phyloP scores from a whole-genome alignment of 352 stramenopile genomes.

The Phytophthora colocasiae region DNA sequence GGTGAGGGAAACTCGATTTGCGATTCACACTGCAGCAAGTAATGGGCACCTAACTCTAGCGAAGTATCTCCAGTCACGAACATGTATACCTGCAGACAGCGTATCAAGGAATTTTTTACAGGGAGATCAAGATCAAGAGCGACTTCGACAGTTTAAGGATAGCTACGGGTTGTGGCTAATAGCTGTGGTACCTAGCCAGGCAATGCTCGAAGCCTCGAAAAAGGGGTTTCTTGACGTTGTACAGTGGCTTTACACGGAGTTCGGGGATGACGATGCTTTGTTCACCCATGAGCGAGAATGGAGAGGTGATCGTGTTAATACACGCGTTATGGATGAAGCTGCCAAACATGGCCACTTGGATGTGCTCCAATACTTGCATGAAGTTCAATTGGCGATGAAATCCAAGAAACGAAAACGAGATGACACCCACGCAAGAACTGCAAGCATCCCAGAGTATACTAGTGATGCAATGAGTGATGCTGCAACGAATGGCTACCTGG shows the following conservation, averaged over 20 bases:
- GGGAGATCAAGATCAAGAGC: neutral
- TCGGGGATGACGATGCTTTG: neutral
- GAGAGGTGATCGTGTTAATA: no score
- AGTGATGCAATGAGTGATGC: no score
- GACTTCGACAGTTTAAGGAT: neutral
- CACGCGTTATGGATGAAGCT: no score
- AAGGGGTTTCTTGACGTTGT: neutral
- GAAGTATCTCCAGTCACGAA: neutral
- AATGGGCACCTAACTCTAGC: neutral
- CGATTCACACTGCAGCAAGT: neutral
- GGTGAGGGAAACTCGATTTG: neutral
- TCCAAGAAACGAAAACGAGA: no score
- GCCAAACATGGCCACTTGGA: no score
- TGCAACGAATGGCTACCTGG: no score
- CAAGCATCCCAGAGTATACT: no score
- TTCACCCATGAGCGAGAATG: no score
- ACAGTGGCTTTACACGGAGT: neutral
- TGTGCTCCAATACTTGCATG: no score
- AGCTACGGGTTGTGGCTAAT: neutral
- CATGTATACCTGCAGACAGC: neutral
- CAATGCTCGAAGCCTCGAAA: neutral
- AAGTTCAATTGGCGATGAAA: no score
- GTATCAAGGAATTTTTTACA: neutral
- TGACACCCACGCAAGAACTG: no score
- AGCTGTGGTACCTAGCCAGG: neutral